Evolutionary conservation across 1,139 yeast species (phyloP), one percentile per base, ranked within the genome.

Genomic region (Casaregolazyma lundiana): DNA sequence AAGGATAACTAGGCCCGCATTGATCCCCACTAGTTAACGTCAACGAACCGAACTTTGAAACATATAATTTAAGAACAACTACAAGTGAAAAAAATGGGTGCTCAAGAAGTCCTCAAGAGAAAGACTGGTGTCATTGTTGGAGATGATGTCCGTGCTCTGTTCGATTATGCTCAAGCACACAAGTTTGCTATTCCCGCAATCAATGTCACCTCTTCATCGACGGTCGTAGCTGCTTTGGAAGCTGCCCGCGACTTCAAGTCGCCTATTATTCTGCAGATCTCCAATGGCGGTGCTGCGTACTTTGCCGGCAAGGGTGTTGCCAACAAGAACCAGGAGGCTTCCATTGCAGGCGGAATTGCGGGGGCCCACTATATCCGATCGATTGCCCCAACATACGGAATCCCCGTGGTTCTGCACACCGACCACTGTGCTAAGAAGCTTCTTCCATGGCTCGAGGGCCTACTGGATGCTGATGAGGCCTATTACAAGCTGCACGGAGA

Each of bases 281-380:
- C 98, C 55, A 90, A 92, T 73, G 99, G 99, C 77, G 99, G 99
- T 78, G 95, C 98, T 61, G 98, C 97, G 57, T 94, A 80, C 88
- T 92, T 92, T 71, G 98, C 97, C 59, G 97, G 97, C 78, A 92
- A 92, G 82, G 98, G 98, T 75, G 90, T 94, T 62, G 79, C 79
- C 71, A 94, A 92, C 85, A 78, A 77, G 66, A 82, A 88, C 77
- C 97, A 92, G 76, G 76, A 76, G 64, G 98, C 97, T 55, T 84
- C 98, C 52, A 86, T 92, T 72, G 84, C 82, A 55, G 99, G 99
- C 74, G 73, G 96, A 66, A 70, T 92, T 69, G 97, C 99, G 65
- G 98, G 97, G 65, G 99, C 96, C 58, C 96, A 88, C 78, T 92
- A 84, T 79, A 84, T 94, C 70, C 87, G 97, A 76, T 68, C 97